phyloP scores from a whole-genome alignment of 2,329 filamentous ascomycete species.

The Helicocarpus griseus region DNA sequence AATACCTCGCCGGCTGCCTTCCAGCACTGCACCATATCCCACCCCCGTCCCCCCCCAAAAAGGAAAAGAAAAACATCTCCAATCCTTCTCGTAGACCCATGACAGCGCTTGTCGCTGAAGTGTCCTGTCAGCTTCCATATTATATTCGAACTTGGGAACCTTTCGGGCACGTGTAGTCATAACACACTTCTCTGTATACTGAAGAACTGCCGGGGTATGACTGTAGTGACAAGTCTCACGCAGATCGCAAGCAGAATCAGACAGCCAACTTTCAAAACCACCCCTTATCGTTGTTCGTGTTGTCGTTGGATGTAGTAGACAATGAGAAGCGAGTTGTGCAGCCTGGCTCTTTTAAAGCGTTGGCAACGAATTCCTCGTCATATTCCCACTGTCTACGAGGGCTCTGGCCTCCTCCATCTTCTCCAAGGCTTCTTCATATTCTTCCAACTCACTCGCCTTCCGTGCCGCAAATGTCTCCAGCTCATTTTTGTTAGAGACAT shows the following conservation, averaged over 20 bases:
- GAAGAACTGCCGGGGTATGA: too few relatives aligned
- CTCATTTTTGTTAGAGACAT: constrained; percentile 13
- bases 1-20: too few relatives aligned
- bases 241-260: background rate
- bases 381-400: constrained; percentile 20
- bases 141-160: too few relatives aligned
- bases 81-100: too few relatives aligned
- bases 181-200: too few relatives aligned
- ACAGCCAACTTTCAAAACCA: background rate
- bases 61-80: too few relatives aligned
- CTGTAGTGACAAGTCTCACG: too few relatives aligned
- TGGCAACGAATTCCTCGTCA: constrained; percentile 19
- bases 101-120: too few relatives aligned
- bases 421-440: constrained; percentile 23
- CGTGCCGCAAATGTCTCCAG: constrained; percentile 17
- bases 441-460: constrained; percentile 21
- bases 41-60: too few relatives aligned
- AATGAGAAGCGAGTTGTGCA: background rate
- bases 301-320: constrained; percentile 1
- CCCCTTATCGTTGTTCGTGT: constrained; percentile 1
- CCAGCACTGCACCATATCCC: too few relatives aligned
- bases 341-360: constrained; percentile 7
- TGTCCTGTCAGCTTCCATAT: too few relatives aligned
- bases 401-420: constrained; percentile 21
- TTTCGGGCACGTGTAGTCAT: too few relatives aligned